Conservation (phyloP, 305 asterid species). For the Fraxinus sp. region DNA sequence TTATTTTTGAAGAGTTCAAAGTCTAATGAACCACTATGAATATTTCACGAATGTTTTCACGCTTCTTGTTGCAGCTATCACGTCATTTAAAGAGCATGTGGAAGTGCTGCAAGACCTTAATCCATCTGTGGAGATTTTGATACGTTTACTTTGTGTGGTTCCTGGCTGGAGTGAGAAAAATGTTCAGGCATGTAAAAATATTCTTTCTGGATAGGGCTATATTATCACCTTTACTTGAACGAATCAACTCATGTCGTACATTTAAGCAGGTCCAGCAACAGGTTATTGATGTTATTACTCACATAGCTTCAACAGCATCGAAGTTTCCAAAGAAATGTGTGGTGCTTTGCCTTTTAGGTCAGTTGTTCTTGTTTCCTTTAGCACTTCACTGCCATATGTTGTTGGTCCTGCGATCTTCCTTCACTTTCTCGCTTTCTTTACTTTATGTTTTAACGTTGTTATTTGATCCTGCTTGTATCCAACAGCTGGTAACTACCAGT, state of each 20-base stretch:
- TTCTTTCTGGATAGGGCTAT: slow-evolving; percentile 14
- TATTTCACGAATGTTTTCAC: slow-evolving; percentile 22
- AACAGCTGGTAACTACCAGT: slow-evolving; percentile 12
- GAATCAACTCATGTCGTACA: slow-evolving; percentile 26
- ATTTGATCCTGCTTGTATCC: slow-evolving; percentile 11
- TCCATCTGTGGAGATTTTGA: slow-evolving; percentile 77
- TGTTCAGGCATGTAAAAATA: slow-evolving; percentile 68
- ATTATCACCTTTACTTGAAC: slow-evolving; percentile 18
- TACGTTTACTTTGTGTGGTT: slow-evolving; percentile 83
- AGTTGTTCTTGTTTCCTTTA: slow-evolving; percentile 26
- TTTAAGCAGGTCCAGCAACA: slow-evolving; percentile 94
- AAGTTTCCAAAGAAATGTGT: slow-evolving; percentile 93
- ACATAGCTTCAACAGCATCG: slow-evolving; percentile 77
- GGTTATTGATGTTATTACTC: slow-evolving; percentile 69
- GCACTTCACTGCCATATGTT: neutral
- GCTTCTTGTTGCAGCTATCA: slow-evolving; percentile 68
- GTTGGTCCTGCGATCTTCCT: neutral
- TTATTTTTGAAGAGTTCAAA: neutral
- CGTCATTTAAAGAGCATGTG: slow-evolving; percentile 87
- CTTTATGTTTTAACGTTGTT: slow-evolving; percentile 1
- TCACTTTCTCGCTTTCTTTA: neutral
- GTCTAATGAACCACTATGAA: neutral
- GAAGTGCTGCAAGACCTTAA: slow-evolving; percentile 64
- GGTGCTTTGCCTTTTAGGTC: slow-evolving; percentile 85
- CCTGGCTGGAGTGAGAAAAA: slow-evolving; percentile 99